Conservation (phyloP, 306 rosid species). For the Cotoneaster glaucophyllus region DNA sequence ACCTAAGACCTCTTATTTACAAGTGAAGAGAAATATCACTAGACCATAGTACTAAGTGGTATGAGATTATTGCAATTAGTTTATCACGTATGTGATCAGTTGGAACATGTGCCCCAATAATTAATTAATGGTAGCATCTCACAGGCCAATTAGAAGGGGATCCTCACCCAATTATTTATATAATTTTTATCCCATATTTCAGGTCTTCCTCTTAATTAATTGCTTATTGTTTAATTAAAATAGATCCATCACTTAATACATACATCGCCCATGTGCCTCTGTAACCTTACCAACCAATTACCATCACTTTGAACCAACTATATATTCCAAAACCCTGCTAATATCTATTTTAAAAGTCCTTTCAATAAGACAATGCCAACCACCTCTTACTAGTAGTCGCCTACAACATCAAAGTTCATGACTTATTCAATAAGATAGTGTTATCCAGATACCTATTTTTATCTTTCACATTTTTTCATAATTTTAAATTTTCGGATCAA, state of each 20-base stretch:
- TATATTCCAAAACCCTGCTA: neutral
- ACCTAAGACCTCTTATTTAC: rapidly evolving
- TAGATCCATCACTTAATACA: neutral
- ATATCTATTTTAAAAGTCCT: neutral
- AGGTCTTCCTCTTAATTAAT: neutral
- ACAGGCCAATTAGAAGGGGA: neutral
- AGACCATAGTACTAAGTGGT: rapidly evolving
- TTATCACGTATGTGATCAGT: neutral
- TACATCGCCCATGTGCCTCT: conserved; percentile 15
- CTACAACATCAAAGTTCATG: neutral
- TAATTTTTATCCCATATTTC: neutral
- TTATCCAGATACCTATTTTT: rapidly evolving
- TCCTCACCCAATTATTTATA: neutral
- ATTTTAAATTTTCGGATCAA: rapidly evolving
- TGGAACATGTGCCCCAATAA: neutral
- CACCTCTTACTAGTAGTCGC: neutral
- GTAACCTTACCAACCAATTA: conserved; percentile 26
- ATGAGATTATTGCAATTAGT: too few relatives aligned
- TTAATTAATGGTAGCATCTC: neutral
- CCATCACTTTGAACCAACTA: conserved; percentile 8
- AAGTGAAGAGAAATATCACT: rapidly evolving
- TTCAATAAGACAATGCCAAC: neutral
- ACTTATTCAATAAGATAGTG: neutral
- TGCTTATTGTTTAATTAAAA: neutral
- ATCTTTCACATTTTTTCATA: too few relatives aligned